Percentiles rank a stretch among this genome's conserved stretches.
phyloP scores from a whole-genome alignment of 345 rosid species.

The Populus alba region DNA sequence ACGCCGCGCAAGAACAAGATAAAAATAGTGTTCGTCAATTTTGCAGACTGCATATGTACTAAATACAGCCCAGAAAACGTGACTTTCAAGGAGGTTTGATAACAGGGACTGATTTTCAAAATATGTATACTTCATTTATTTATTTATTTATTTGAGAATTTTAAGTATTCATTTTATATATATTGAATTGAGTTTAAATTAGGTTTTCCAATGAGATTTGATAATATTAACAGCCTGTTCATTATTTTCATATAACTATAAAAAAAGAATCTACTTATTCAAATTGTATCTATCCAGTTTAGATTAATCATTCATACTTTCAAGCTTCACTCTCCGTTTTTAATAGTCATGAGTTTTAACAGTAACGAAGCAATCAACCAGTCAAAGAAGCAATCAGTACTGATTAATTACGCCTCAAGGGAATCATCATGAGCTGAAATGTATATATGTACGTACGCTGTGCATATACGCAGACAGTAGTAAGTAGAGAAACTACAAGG shows the following conservation, averaged over 20 bases:
- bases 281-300: too few species aligned
- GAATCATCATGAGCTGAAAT: background rate
- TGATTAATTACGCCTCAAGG: background rate
- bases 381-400: background rate
- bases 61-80: background rate
- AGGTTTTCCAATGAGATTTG: too few species aligned
- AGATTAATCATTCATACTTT: background rate
- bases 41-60: background rate
- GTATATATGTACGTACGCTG: background rate
- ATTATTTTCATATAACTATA: too few species aligned
- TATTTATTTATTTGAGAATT: too few species aligned
- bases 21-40: background rate
- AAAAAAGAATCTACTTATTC: too few species aligned
- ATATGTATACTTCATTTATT: too few species aligned
- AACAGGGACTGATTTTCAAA: too few species aligned
- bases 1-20: too few species aligned
- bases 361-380: background rate
- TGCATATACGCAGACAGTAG: background rate
- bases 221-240: too few species aligned
- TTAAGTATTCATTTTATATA: too few species aligned
- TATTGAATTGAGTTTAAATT: too few species aligned
- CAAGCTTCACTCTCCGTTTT: background rate
- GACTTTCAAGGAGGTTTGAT: background rate
- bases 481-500: background rate
- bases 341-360: background rate